Evolutionary conservation across 352 stramenopile genomes (phyloP).

Genomic region (Elongisporangium prolatum): DNA sequence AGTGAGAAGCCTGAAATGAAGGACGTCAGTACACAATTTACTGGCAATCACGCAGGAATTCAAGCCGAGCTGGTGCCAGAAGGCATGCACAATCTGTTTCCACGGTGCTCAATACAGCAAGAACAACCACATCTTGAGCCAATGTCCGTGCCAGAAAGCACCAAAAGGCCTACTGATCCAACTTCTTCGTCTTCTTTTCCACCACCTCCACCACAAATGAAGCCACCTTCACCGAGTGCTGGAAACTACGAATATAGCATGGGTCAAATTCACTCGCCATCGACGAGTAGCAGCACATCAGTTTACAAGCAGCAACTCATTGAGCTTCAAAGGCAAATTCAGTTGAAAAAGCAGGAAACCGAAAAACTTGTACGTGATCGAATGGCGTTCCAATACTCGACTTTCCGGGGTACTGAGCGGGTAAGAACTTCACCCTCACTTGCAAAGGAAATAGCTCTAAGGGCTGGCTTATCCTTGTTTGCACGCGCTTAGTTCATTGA

Average conservation of each 20-base stretch:
- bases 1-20: constrained; percentile 34
- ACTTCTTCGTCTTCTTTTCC: neutral
- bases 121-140: neutral
- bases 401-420: constrained; percentile 44
- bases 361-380: constrained; percentile 54
- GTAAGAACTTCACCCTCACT: constrained; percentile 16
- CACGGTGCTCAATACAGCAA: neutral
- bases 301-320: constrained; percentile 67
- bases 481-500: constrained; percentile 32
- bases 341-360: constrained; percentile 59
- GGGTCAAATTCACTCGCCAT: constrained; percentile 23
- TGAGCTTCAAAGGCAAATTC: constrained; percentile 56
- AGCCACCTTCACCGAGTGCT: neutral
- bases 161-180: neutral
- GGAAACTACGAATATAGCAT: constrained; percentile 20
- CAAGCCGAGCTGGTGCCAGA: constrained; percentile 60
- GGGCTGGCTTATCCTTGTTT: constrained; percentile 2
- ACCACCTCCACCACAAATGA: neutral
- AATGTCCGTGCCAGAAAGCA: neutral
- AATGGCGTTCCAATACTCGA: constrained; percentile 55
- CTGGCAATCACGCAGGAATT: constrained; percentile 64
- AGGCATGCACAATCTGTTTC: constrained; percentile 41
- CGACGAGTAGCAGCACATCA: constrained; percentile 37
- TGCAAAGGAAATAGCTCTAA: neutral
- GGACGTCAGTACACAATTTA: constrained; percentile 68